Conservation (phyloP, 1,284 basidiomycete species). For the Pseudozyma tsukubaensis region DNA sequence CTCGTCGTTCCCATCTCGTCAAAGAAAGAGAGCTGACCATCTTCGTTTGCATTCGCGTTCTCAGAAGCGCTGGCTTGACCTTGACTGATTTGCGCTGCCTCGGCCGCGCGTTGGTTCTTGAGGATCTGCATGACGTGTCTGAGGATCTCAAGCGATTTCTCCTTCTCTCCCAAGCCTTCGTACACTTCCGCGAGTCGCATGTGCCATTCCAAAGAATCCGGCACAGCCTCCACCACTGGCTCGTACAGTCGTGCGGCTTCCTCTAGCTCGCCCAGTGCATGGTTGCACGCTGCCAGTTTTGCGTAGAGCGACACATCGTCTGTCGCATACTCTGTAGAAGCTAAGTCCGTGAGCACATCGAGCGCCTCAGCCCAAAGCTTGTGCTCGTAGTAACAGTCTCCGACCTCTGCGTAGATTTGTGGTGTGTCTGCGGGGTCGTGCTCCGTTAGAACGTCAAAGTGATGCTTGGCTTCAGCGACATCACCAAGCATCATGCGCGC, state of each 20-base stretch:
- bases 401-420: conserved; percentile 56
- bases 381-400: conserved; percentile 60
- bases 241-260: conserved; percentile 57
- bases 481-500: conserved; percentile 85
- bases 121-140: conserved; percentile 74
- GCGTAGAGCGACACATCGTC: conserved; percentile 55
- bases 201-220: conserved; percentile 76
- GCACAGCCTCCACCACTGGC: conserved; percentile 79
- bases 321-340: conserved; percentile 31
- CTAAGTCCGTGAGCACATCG: conserved; percentile 48
- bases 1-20: conserved; percentile 43
- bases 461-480: conserved; percentile 80
- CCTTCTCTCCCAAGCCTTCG: conserved; percentile 80
- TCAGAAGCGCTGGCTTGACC: background rate
- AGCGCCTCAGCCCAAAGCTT: conserved; percentile 57
- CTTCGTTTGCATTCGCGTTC: conserved; percentile 1
- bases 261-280: conserved; percentile 48
- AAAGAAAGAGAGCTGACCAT: conserved; percentile 52
- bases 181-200: conserved; percentile 81
- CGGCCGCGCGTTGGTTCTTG: conserved; percentile 22
- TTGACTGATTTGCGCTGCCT: background rate
- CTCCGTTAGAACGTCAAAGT: conserved; percentile 58
- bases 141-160: conserved; percentile 85
- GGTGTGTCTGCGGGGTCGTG: conserved; percentile 48
- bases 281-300: conserved; percentile 61